These are phyloP conservation scores for Ustilago nuda DNA, from an alignment of 1,284 basidiomycete genomes.

Conservation along the genomic window DNA sequence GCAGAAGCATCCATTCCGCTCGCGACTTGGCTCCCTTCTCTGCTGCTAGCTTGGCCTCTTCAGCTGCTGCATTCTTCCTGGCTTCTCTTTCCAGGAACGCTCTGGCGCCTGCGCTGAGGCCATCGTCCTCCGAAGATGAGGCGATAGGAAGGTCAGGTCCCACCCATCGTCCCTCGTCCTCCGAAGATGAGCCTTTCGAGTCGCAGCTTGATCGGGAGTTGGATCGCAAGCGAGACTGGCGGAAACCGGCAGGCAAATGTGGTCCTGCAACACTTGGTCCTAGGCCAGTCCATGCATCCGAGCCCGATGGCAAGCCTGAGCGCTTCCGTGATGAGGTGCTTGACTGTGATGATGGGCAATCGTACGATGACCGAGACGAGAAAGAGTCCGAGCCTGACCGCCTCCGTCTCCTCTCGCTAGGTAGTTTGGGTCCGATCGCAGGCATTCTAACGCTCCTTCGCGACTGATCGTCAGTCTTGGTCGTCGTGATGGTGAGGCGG, in stretches of 20 bases:
- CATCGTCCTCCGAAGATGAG: not conserved
- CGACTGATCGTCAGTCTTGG: not conserved
- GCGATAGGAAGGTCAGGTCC: conserved; percentile 25
- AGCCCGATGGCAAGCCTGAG: conserved; percentile 15
- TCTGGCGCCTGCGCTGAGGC: conserved; percentile 25
- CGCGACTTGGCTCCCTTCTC: conserved; percentile 41
- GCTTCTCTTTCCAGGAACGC: conserved; percentile 49
- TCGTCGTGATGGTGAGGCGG: not conserved
- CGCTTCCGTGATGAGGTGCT: not conserved
- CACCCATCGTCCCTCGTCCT: conserved; percentile 27
- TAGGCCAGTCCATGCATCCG: not conserved
- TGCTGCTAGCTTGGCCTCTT: conserved; percentile 28
- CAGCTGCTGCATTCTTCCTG: conserved; percentile 26
- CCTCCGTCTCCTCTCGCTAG: not conserved
- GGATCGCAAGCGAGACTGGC: conserved; percentile 24
- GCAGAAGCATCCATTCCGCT: conserved; percentile 56
- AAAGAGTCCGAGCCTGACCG: conserved; percentile 20
- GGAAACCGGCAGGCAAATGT: conserved; percentile 30
- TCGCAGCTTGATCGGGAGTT: conserved; percentile 13
- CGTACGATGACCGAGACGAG: conserved; percentile 20
- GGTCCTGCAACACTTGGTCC: conserved; percentile 23
- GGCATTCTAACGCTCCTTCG: conserved; percentile 8
- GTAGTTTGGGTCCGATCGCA: conserved; percentile 15
- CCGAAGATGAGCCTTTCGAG: not conserved
- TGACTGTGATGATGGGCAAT: conserved; percentile 10